Conservation (phyloP, 768 basidiomycete genomes). For the Macrolepiota dolichaula region DNA sequence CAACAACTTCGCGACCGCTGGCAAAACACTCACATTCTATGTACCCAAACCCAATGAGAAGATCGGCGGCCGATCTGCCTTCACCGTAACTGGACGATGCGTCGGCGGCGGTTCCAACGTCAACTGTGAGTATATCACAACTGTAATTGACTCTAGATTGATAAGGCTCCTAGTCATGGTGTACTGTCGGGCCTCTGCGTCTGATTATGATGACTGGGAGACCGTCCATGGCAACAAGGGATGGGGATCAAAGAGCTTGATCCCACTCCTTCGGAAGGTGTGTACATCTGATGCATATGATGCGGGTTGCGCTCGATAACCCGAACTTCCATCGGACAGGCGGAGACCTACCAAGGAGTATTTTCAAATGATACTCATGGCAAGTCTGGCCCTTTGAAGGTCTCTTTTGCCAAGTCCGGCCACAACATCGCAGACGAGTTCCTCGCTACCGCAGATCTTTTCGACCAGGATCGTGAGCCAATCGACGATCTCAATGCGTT, state of each 20-base stretch:
- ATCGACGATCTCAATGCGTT: conserved; percentile 50
- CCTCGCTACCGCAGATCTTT: conserved; percentile 39
- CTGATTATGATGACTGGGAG: conserved; percentile 68
- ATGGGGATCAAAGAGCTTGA: conserved; percentile 56
- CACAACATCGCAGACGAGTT: conserved; percentile 43
- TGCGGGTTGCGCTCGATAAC: background rate
- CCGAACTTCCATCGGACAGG: conserved; percentile 20
- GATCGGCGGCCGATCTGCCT: conserved; percentile 36
- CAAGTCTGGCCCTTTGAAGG: conserved; percentile 44
- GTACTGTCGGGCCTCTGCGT: conserved; percentile 57
- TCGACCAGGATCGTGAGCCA: conserved; percentile 43
- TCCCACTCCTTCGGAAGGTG: conserved; percentile 60
- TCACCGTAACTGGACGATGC: conserved; percentile 44
- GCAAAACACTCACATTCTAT: conserved; percentile 43
- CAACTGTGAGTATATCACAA: conserved; percentile 40
- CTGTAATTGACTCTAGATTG: background rate
- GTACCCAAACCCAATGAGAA: conserved; percentile 39
- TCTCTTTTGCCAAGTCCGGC: conserved; percentile 37
- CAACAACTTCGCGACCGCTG: conserved; percentile 33
- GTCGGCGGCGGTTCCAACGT: conserved; percentile 63
- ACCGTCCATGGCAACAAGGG: conserved; percentile 47
- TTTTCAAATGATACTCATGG: conserved; percentile 38
- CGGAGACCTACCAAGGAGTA: conserved; percentile 36
- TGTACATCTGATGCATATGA: background rate
- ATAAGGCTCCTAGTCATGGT: conserved; percentile 33